Evolutionary conservation across 2,329 filamentous ascomycete species (phyloP).

Genomic region (Epichloe baconii): DNA sequence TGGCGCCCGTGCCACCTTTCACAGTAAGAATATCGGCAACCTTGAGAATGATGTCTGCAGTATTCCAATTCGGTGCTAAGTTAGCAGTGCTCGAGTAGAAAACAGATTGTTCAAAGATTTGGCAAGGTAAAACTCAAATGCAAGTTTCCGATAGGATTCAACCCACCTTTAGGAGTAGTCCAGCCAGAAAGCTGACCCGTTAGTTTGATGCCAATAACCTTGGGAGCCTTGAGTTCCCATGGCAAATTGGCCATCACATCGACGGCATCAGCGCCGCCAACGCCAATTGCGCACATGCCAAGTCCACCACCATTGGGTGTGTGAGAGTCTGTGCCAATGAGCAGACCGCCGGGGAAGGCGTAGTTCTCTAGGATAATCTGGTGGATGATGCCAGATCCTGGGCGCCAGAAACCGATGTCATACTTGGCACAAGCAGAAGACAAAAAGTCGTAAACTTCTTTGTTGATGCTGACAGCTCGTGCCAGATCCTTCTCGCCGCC

Average conservation of each 20-base stretch:
- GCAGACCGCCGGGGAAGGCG: constrained; percentile 93
- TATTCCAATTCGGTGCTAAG: not conserved
- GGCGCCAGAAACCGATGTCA: constrained; percentile 99
- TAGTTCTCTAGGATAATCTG: constrained; percentile 99
- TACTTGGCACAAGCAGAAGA: constrained; percentile 92
- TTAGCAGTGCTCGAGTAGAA: not conserved
- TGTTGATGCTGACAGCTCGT: constrained; percentile 86
- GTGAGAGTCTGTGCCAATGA: constrained; percentile 97
- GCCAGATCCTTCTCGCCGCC: constrained; percentile 89
- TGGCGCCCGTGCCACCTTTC: constrained; percentile 91
- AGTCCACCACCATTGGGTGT: constrained; percentile 96
- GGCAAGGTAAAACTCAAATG: not conserved
- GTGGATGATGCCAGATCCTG: constrained; percentile 97
- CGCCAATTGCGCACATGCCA: constrained; percentile 88
- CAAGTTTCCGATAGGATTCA: not conserved
- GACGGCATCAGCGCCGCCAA: constrained; percentile 94
- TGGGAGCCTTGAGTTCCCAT: constrained; percentile 97
- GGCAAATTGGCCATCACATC: constrained; percentile 96
- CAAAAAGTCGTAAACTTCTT: constrained; percentile 98
- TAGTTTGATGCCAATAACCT: constrained; percentile 91
- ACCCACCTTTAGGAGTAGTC: constrained; percentile 78
- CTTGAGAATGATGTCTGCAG: constrained; percentile 84
- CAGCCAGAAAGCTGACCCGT: constrained; percentile 83
- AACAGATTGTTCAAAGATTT: not conserved
- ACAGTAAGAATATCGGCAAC: constrained; percentile 93